These are phyloP conservation scores for Cytidiella melzeri DNA, from an alignment of 768 basidiomycete species.

Conservation along the genomic window DNA sequence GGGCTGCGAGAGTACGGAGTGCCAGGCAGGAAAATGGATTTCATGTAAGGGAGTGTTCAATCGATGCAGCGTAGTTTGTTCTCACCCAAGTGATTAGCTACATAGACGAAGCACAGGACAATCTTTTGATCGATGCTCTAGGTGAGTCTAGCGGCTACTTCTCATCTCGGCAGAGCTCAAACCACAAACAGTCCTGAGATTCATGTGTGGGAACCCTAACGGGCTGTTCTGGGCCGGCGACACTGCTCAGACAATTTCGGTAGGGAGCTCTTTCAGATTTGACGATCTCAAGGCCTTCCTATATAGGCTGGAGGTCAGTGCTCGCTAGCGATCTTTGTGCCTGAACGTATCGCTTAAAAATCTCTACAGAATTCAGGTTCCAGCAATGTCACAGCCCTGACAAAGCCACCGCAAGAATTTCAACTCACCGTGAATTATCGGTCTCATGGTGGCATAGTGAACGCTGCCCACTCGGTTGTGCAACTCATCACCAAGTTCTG, in stretches of 20 bases:
- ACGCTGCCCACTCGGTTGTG: conserved; percentile 27
- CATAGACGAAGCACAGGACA: conserved; percentile 66
- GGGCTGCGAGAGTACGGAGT: conserved; percentile 30
- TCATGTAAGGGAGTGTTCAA: conserved; percentile 46
- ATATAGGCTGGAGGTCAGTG: conserved; percentile 48
- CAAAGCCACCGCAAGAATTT: conserved; percentile 25
- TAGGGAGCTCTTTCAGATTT: conserved; percentile 65
- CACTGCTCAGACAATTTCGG: conserved; percentile 70
- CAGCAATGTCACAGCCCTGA: conserved; percentile 4
- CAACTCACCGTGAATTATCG: conserved; percentile 30
- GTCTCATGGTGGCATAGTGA: conserved; percentile 30
- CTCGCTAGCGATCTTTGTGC: conserved; percentile 68
- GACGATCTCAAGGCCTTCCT: conserved; percentile 63
- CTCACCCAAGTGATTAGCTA: conserved; percentile 44
- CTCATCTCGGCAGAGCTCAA: too few species aligned
- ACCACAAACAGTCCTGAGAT: conserved; percentile 43
- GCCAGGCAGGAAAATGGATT: conserved; percentile 47
- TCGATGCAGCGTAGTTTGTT: background rate
- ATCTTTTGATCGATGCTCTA: conserved; percentile 56
- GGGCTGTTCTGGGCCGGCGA: conserved; percentile 80
- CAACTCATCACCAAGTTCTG: conserved; percentile 26
- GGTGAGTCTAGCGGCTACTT: conserved; percentile 42
- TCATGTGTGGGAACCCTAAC: conserved; percentile 53
- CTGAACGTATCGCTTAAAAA: conserved; percentile 56
- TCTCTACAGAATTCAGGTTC: conserved; percentile 14